Percentiles rank a stretch among this genome's conserved stretches.
Conservation (phyloP, 768 basidiomycete species). For the Lactarius akahatsu region DNA sequence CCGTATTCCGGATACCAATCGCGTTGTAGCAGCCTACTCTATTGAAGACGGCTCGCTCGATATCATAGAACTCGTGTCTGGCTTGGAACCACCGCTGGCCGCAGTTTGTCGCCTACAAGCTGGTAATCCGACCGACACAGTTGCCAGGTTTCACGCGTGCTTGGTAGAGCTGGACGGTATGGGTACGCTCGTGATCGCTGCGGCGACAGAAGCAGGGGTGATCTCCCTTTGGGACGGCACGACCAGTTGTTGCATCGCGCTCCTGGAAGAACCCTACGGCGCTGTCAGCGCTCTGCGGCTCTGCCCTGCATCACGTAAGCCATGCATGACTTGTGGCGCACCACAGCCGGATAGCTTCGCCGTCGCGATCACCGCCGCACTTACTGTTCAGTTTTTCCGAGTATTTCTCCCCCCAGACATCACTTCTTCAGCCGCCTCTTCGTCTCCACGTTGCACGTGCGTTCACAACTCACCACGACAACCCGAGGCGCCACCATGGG, state of each 20-base stretch:
- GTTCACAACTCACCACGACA: constrained; percentile 46
- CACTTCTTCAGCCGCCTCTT: background rate
- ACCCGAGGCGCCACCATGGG: constrained; percentile 43
- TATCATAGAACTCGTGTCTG: constrained; percentile 51
- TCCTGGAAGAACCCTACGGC: constrained; percentile 61
- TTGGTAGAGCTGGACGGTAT: constrained; percentile 50
- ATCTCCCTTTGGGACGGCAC: constrained; percentile 75
- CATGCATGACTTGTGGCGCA: constrained; percentile 72
- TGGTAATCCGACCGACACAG: constrained; percentile 56
- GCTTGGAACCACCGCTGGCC: constrained; percentile 38
- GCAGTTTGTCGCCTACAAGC: constrained; percentile 53
- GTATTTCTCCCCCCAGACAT: constrained; percentile 51
- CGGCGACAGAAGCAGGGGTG: constrained; percentile 62
- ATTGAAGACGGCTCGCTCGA: constrained; percentile 68
- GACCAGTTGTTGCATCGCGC: constrained; percentile 61
- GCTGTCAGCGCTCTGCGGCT: constrained; percentile 60
- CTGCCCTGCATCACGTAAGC: constrained; percentile 50
- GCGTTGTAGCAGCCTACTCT: constrained; percentile 55
- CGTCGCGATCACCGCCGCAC: constrained; percentile 63
- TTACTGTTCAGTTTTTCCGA: constrained; percentile 64
- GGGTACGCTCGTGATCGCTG: constrained; percentile 54
- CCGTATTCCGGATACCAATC: constrained; percentile 47
- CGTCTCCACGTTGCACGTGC: constrained; percentile 68
- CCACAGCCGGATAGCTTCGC: constrained; percentile 63
- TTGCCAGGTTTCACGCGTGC: constrained; percentile 55